These are phyloP conservation scores for Suhomyces vadensis DNA, from an alignment of 805 yeast genomes.

Conservation along the genomic window DNA sequence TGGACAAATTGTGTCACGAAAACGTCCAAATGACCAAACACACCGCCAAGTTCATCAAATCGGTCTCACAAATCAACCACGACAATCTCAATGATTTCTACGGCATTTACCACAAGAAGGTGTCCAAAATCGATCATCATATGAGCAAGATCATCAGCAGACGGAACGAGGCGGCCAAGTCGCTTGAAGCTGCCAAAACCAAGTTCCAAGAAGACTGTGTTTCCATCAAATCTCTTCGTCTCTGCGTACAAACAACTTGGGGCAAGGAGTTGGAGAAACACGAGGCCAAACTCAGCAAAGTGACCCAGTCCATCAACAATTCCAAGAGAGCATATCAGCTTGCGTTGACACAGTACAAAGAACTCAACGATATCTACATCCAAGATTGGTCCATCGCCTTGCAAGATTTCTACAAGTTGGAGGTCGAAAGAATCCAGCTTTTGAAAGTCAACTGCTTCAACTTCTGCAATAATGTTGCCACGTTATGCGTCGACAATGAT, in stretches of 20 bases:
- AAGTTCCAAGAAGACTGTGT: constrained; percentile 60
- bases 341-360: constrained; percentile 52
- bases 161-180: constrained; percentile 37
- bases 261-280: constrained; percentile 70
- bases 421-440: constrained; percentile 69
- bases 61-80: constrained; percentile 47
- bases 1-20: constrained; percentile 59
- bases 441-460: constrained; percentile 75
- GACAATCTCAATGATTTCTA: constrained; percentile 56
- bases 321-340: constrained; percentile 59
- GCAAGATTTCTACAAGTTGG: constrained; percentile 63
- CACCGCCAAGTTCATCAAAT: constrained; percentile 54
- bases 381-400: constrained; percentile 71
- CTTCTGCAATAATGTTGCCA: constrained; percentile 70
- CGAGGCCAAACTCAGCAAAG: constrained; percentile 54
- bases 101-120: constrained; percentile 50
- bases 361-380: constrained; percentile 62
- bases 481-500: constrained; percentile 77
- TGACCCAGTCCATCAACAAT: constrained; percentile 41
- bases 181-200: constrained; percentile 41
- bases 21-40: constrained; percentile 59
- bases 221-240: constrained; percentile 56
- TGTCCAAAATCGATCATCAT: constrained; percentile 57
- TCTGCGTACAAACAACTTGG: constrained; percentile 66
- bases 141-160: constrained; percentile 55